Base-by-base conservation (phyloP, 306 rosid genomes). In the Inga oerstediana region DNA sequence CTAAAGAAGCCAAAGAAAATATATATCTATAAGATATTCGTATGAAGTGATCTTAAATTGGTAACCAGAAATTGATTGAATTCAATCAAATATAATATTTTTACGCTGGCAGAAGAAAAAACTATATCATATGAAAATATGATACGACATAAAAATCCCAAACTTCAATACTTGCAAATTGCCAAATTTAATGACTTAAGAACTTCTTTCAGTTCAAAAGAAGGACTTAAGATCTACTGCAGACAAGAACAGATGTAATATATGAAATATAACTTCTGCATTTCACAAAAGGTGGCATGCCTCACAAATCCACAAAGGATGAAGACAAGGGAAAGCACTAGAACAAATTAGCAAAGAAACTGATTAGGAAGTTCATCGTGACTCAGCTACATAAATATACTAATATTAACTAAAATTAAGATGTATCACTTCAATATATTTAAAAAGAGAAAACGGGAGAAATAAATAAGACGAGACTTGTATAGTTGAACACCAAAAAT, bases 251-350 rank as follows among this genome's bases (percentile, higher is more conserved):
- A 45, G 68, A 52, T 78, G 0, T 34, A 32, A 67, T 16, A 64
- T 45, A 39, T 51, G 7, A 19, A 75, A 41, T 35, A 22, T 45
- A 56, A 79, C 73, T 75, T 69, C 45, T 35, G 8, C 49, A 75
- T 30, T 65, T 32, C n/a, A 32, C 43, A 61, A 39, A 44, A 59
- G 62, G 30, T 9, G 51, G 39, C 22, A 75, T 58, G 77, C 78
- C 78, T 56, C 12, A 68, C 59, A 75, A 58, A 59, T 59, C 62
- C 76, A 17, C 84, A 46, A 74, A 15, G 72, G 49, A 70, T 34
- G 75, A 19, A 76, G 73, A 44, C 49, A 8, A 27, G 24, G 77
- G 5, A 27, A 3, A 64, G 34, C 19, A 12, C 52, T 48, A 48
- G 52, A 84, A 69, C 5, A 70, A 59, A 78, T n/a, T 1, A 67